Base-by-base conservation (phyloP, 116 monocot species). In the Cymodocea nodosa region DNA sequence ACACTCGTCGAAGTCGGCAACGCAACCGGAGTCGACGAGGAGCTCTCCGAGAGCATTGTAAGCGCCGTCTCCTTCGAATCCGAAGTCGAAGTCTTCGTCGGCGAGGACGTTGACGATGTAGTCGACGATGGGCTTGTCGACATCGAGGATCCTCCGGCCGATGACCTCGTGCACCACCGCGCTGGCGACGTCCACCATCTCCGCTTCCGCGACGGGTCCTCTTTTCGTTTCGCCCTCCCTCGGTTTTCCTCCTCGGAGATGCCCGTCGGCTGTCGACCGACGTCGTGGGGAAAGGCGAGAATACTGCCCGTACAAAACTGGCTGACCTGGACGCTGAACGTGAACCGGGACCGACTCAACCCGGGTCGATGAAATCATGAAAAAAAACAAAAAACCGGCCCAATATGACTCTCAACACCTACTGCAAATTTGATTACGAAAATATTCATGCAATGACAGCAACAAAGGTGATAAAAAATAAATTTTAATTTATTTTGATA, bases 31-130 rank as follows among this genome's bases (percentile, higher is more conserved):
- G 62, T 97, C 97, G 60, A 97, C 76, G 60, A 97, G 92, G 63
- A 92, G 98, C 67, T 98, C 89, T 2, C 92, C 98, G 51, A 98
- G 3, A 64, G 92, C 98, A 4, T 98, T 85, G 73, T 83, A 84
- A 51, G 89, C 89, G 63, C 92, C 92, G 35, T 89, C 86, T 19
- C 98, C 98, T 54, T 89, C 86, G 77, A 62, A 52, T 59, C 92
- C 98, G 86, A 92, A 98, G 66, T 98, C 98, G 86, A 98, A 98
- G 76, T 98, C 98, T 18, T 98, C 98, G 67, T 98, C 98, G 61
- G 92, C 98, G 58, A 98, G 86, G 68, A 98, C 98, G 73, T 98
- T 92, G 82, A 89, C 57, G 75, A 98, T 84, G 86, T 98, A 98
- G 62, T 89, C 82, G 77, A 92, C 75, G 72, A 98, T 98, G 6